A percentile compares a stretch with the other conserved stretches of the same genome.
Conservation (phyloP, 208 protist genomes). For the Leishmania braziliensis region DNA sequence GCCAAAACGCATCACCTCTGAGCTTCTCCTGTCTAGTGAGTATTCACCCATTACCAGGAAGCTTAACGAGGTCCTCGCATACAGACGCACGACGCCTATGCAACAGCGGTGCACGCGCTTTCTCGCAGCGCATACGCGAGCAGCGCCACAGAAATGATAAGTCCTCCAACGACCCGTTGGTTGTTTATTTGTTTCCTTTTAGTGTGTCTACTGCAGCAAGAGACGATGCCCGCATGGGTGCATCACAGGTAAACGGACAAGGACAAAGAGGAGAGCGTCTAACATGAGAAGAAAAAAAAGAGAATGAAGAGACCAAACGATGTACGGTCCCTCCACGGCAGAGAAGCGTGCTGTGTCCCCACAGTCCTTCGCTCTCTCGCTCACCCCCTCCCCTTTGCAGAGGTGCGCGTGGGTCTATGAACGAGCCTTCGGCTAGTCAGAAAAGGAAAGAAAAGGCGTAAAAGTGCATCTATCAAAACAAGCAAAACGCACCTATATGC, state of each 20-base stretch:
- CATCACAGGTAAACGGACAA: not conserved
- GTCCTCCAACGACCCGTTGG: not conserved
- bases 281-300: not conserved
- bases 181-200: not conserved
- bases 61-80: not conserved
- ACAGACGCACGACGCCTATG: not conserved
- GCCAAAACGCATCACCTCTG: not conserved
- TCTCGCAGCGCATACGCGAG: not conserved
- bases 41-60: not conserved
- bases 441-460: conserved; percentile 12
- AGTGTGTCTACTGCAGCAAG: not conserved
- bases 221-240: not conserved
- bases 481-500: conserved; percentile 2
- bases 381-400: not conserved
- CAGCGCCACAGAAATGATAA: not conserved
- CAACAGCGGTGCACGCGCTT: not conserved
- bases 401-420: conserved; percentile 12
- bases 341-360: not conserved
- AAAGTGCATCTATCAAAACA: conserved; percentile 5
- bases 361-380: not conserved
- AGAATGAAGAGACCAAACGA: not conserved
- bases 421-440: not conserved
- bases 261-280: not conserved
- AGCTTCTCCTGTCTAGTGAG: not conserved
- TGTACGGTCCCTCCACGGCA: not conserved